Conservation (phyloP, 192 early-diverging fungal species). For the Umbelopsis sp. region DNA sequence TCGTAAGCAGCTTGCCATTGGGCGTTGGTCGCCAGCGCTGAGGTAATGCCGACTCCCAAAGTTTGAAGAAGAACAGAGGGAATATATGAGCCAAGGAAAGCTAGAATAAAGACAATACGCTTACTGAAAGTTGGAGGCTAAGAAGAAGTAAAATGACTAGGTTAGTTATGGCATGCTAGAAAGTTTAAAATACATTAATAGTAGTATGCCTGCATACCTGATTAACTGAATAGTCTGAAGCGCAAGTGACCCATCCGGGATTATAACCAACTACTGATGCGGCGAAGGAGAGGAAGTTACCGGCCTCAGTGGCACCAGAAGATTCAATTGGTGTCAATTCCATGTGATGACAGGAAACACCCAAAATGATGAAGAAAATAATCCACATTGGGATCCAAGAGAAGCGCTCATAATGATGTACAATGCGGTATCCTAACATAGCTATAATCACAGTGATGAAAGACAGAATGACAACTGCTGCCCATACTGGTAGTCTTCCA, state of each 20-base stretch:
- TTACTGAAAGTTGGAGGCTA: background rate
- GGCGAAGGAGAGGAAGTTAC: conserved; percentile 23
- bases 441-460: conserved; percentile 19
- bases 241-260: conserved; percentile 31
- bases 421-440: conserved; percentile 23
- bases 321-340: conserved; percentile 4
- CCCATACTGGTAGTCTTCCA: conserved; percentile 2
- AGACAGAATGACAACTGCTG: conserved; percentile 21
- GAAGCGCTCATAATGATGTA: conserved; percentile 27
- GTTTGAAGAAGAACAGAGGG: conserved; percentile 23
- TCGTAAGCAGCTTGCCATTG: conserved; percentile 9
- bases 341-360: conserved; percentile 12
- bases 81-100: conserved; percentile 29
- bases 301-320: conserved; percentile 13
- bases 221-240: conserved; percentile 26
- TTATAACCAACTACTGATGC: conserved; percentile 25
- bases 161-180: background rate
- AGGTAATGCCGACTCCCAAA: conserved; percentile 23
- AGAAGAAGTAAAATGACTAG: background rate
- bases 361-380: conserved; percentile 24
- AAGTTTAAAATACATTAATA: background rate
- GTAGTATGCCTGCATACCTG: conserved; percentile 18
- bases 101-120: conserved; percentile 23
- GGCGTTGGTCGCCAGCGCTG: conserved; percentile 6
- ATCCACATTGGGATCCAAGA: conserved; percentile 25